Conservation (phyloP, 129 eudicot genomes). For the Flaveria robusta region DNA sequence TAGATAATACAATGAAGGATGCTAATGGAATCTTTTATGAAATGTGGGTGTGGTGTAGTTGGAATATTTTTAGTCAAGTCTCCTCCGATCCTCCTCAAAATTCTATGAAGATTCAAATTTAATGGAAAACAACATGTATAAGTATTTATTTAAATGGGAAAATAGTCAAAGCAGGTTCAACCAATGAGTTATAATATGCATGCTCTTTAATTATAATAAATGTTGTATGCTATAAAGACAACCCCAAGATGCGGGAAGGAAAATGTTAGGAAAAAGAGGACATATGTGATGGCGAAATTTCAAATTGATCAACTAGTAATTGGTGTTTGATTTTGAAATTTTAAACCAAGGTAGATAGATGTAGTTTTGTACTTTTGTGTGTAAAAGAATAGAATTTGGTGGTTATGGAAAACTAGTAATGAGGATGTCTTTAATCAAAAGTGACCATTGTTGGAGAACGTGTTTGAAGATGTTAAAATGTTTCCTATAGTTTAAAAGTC, state of each 20-base stretch:
- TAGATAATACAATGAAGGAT: neutral
- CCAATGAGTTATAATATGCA: neutral
- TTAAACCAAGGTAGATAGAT: neutral
- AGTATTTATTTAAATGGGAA: neutral
- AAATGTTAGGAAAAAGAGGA: constrained; percentile 4
- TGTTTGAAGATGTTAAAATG: too few species aligned
- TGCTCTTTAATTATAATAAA: neutral
- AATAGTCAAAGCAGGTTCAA: neutral
- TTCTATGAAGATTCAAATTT: neutral
- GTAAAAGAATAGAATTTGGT: too few species aligned
- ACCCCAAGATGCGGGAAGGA: constrained; percentile 19
- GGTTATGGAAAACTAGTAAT: too few species aligned
- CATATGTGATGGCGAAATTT: neutral
- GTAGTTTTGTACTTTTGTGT: neutral
- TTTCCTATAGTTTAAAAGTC: too few species aligned
- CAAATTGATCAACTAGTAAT: neutral
- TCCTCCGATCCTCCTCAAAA: neutral
- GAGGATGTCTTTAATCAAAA: too few species aligned
- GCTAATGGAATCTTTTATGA: neutral
- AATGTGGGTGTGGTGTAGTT: neutral
- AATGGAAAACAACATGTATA: neutral
- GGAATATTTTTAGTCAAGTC: neutral
- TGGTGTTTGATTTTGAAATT: neutral
- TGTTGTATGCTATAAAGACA: neutral
- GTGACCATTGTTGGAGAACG: too few species aligned